Evolutionary conservation across 1,284 basidiomycete genomes (phyloP).

Genomic region (Phlebopus sp.): DNA sequence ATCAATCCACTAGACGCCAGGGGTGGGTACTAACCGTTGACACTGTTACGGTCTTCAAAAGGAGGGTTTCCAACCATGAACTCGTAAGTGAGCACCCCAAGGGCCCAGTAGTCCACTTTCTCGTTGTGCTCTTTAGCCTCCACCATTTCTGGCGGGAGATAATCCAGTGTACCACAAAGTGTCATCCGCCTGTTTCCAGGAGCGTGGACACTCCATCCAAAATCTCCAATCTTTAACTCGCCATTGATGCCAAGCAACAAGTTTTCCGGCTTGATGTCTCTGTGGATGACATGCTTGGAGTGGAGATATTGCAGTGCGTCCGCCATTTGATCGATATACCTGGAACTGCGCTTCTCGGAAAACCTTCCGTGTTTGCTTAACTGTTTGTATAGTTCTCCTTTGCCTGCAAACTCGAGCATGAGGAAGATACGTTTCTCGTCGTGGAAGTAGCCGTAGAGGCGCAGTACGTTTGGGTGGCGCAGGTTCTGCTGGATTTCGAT

Average conservation of each 20-base stretch:
- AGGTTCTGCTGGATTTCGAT: slow-evolving; percentile 99
- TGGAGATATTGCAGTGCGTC: slow-evolving; percentile 94
- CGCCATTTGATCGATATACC: slow-evolving; percentile 98
- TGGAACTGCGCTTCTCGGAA: slow-evolving; percentile 80
- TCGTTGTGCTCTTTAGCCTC: slow-evolving; percentile 85
- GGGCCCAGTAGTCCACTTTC: slow-evolving; percentile 94
- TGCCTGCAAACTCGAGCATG: slow-evolving; percentile 95
- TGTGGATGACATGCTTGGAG: slow-evolving; percentile 95
- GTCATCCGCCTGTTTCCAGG: slow-evolving; percentile 88
- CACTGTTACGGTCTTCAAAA: slow-evolving; percentile 85
- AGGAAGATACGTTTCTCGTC: slow-evolving; percentile 98
- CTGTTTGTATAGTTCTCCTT: slow-evolving; percentile 96
- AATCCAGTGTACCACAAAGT: slow-evolving; percentile 94
- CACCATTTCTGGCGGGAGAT: slow-evolving; percentile 98
- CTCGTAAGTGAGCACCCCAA: slow-evolving; percentile 95
- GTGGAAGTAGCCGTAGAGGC: slow-evolving; percentile 96
- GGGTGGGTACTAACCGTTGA: slow-evolving; percentile 53
- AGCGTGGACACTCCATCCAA: slow-evolving; percentile 99
- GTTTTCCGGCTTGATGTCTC: slow-evolving; percentile 99
- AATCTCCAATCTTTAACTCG: slow-evolving; percentile 98
- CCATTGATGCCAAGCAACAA: slow-evolving; percentile 92
- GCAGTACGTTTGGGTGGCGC: slow-evolving; percentile 91
- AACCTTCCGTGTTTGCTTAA: slow-evolving; percentile 84
- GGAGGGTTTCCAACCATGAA: slow-evolving; percentile 92
- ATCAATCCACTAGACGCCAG: not conserved